Evolutionary conservation across 2,329 filamentous ascomycete species (phyloP), one percentile per base, ranked within the genome.

Genomic region (Cryphonectria nitschkei): DNA sequence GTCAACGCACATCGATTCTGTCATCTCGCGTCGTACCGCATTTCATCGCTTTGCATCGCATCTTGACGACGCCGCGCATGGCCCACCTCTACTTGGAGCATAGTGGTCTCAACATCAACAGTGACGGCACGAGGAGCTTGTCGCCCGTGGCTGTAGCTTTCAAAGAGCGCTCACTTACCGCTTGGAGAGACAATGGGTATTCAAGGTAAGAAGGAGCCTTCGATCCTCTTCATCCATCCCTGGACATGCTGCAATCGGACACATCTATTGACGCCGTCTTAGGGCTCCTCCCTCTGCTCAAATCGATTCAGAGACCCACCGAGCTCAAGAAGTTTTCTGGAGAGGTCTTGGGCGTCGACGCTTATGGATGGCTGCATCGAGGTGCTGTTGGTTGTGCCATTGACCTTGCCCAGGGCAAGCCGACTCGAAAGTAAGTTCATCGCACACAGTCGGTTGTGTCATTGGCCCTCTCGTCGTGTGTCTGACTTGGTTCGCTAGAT

Each of bases 361-460:
- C 93, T 70, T 99, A 99, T 86, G 96, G 95, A 79, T 99, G 97
- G 96, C 90, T 99, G 69, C 96, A 99, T 81, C 92, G 96, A 75
- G 97, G 95, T 68, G 94, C 94, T 63, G 91, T 97, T 74, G 89
- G 93, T 65, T 98, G 95, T 83, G 94, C 95, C 74, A 89, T 96
- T 77, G 96, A 98, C 77, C 87, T 99, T 73, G 96, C 94, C 50
- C 88, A 95, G 76, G 94, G 89, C 76, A 96, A 93, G 79, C 94
- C 94, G 19, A 98, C 95, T 0, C 91, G 89, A 68, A 97, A 93
- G 93, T 97, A 85, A 78, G 88, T 64, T 26, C 26, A 26, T 26
- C 22, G 26, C 63, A 7, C 62, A n/a, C 32, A 22, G 29, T 22
- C 32, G 19, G 19, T n/a, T 7, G 46, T 50, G 46, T 9, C 3